Conservation (phyloP, 495 filamentous ascomycete genomes). For the Lepraria neglecta region DNA sequence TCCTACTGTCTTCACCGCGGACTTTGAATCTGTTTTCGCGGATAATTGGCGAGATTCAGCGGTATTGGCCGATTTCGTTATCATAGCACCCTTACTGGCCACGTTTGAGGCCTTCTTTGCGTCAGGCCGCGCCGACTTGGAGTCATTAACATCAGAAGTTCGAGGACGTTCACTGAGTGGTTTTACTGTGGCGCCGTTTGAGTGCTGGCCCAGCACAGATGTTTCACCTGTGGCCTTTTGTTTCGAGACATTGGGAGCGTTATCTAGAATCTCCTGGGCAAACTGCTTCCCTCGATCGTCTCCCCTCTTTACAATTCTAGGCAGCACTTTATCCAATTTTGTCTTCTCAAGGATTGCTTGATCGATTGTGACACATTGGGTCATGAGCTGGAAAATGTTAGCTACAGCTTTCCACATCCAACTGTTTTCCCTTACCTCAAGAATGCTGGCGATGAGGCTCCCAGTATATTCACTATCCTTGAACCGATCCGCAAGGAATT, state of each 20-base stretch:
- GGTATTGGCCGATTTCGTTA: conserved; percentile 18
- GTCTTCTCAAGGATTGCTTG: conserved; percentile 56
- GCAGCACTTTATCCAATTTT: conserved; percentile 59
- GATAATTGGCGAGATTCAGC: conserved; percentile 14
- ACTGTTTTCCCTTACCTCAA: conserved; percentile 45
- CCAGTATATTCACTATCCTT: conserved; percentile 61
- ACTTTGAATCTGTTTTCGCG: conserved; percentile 31
- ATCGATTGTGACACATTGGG: conserved; percentile 57
- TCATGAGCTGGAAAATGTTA: conserved; percentile 47
- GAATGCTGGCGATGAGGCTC: conserved; percentile 53
- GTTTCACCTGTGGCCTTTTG: conserved; percentile 43
- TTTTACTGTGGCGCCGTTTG: conserved; percentile 30
- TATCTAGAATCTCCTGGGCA: conserved; percentile 52
- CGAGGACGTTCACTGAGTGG: conserved; percentile 30
- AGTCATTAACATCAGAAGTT: conserved; percentile 34
- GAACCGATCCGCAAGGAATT: conserved; percentile 60
- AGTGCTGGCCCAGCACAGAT: conserved; percentile 14
- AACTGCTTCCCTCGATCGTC: conserved; percentile 53
- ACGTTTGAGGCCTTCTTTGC: conserved; percentile 38
- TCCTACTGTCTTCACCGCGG: conserved; percentile 16
- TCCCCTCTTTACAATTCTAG: conserved; percentile 60
- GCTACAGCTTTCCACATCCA: conserved; percentile 21
- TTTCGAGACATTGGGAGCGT: conserved; percentile 49
- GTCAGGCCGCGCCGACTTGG: conserved; percentile 46
- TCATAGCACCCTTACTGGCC: conserved; percentile 26